Percentiles rank a stretch among this genome's conserved stretches.
phyloP scores from a whole-genome alignment of 2,329 filamentous ascomycete genomes.

The Xylaria sp. region DNA sequence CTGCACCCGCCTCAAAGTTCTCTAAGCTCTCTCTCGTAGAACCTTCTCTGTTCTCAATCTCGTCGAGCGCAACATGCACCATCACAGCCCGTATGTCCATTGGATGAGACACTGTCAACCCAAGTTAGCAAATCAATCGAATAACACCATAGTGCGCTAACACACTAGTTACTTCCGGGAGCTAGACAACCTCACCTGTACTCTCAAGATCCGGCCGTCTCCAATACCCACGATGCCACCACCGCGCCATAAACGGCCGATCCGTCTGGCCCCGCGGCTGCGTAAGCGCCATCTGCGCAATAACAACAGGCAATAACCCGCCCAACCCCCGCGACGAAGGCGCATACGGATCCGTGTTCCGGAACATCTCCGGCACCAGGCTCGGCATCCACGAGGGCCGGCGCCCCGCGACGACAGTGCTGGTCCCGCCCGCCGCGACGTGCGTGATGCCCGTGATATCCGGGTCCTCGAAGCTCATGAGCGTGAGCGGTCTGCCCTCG shows the following conservation, averaged over 20 bases:
- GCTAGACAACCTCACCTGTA: slow-evolving; percentile 1
- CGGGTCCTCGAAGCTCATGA: slow-evolving; percentile 27
- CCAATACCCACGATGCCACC: slow-evolving; percentile 21
- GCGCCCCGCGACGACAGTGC: slow-evolving; percentile 24
- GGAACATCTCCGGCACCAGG: slow-evolving; percentile 33
- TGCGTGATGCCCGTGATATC: slow-evolving; percentile 29
- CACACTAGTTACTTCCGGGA: neutral
- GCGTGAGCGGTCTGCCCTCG: neutral
- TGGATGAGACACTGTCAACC: slow-evolving; percentile 10
- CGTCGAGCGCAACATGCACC: slow-evolving; percentile 36
- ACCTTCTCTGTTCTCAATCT: slow-evolving; percentile 9
- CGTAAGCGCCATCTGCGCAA: slow-evolving; percentile 41
- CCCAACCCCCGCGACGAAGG: slow-evolving; percentile 29
- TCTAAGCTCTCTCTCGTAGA: slow-evolving; percentile 19
- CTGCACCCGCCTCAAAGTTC: slow-evolving; percentile 24
- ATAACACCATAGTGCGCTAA: neutral
- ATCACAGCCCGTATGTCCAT: slow-evolving; percentile 32
- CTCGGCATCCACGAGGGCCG: slow-evolving; percentile 38
- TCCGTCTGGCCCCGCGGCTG: slow-evolving; percentile 25
- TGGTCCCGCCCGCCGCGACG: slow-evolving; percentile 1
- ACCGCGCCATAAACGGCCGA: slow-evolving; percentile 31
- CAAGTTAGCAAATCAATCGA: neutral
- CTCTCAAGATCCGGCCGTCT: neutral
- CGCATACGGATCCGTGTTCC: slow-evolving; percentile 9
- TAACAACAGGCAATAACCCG: slow-evolving; percentile 33